Evolutionary conservation across 139 green algal species (phyloP), one percentile per base, ranked within the genome.

Genomic region (Auxenochlorella pyrenoidosa): DNA sequence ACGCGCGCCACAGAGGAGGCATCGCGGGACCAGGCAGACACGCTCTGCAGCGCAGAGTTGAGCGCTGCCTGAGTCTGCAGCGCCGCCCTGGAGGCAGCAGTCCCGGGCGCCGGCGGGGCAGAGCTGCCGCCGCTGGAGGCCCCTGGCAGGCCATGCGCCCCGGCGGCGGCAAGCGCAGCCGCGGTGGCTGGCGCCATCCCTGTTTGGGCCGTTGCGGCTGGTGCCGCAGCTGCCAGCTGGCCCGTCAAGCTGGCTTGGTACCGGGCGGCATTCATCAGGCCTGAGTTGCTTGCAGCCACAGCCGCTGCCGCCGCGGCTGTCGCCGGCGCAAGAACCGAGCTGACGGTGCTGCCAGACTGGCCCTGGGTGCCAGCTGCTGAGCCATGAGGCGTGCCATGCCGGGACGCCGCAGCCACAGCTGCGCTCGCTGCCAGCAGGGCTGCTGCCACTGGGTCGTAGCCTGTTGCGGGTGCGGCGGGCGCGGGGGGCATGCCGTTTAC

Each of bases 21-120:
- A 0, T 85, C 40, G 3, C 44, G 80, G 1, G 80, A 85, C 80
- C 80, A 85, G 32, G 80, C 59, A 4, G 80, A 85, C 40, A 85
- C 80, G 60, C 63, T 75, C 26, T 38, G 63, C 41, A 40, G 60
- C 40, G 80, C 40, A 3, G 80, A 76, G 36, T 36, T 34, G 32
- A n/a, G 76, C 0, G 79, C n/a, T n/a, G 44, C 30, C 28, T 36
- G 43, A 13, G 18, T 3, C 30, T 66, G 77, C 26, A 26, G 58
- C 22, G 73, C 73, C 30, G 24, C 40, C 73, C 41, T n/a, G 73
- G 40, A 30, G 32, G 77, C 26, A 26, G 58, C 22, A 16, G 19
- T 12, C 22, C 4, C 22, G 26, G 36, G 58, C 6, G 38, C n/a
- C 36, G 79, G 58, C 6, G 79, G 60, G 79, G 76, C 76, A 13